These are phyloP conservation scores for Coleophoma cylindrospora DNA, from an alignment of 2,329 filamentous ascomycete genomes.

Conservation along the genomic window DNA sequence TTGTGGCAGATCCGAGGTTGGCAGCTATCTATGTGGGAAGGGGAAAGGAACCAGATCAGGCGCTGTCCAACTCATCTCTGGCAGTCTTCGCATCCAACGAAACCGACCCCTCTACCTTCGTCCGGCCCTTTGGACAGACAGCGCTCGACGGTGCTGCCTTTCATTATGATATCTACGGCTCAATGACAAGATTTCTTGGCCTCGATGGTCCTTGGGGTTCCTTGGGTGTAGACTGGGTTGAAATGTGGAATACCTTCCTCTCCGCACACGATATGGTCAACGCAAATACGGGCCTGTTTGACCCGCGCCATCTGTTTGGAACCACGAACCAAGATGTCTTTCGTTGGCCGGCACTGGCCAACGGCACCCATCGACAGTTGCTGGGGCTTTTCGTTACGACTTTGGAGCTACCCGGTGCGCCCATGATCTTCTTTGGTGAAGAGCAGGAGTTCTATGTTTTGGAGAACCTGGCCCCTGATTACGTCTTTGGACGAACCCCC, in stretches of 20 bases:
- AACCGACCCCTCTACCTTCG: slow-evolving; percentile 16
- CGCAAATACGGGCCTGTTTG: slow-evolving; percentile 53
- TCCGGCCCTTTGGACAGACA: slow-evolving; percentile 45
- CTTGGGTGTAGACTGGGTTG: slow-evolving; percentile 41
- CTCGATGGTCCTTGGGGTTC: slow-evolving; percentile 39
- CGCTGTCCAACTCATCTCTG: slow-evolving; percentile 19
- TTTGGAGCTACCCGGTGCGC: slow-evolving; percentile 54
- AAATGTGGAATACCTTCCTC: slow-evolving; percentile 48
- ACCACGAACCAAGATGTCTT: slow-evolving; percentile 62
- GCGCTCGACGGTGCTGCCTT: slow-evolving; percentile 57
- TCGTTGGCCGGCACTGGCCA: slow-evolving; percentile 53
- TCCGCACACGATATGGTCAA: slow-evolving; percentile 55
- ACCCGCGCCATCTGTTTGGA: slow-evolving; percentile 60
- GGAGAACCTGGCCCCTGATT: slow-evolving; percentile 59
- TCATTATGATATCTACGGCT: slow-evolving; percentile 58
- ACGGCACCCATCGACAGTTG: slow-evolving; percentile 51
- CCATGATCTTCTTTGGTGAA: slow-evolving; percentile 58
- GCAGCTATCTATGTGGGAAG: slow-evolving; percentile 56
- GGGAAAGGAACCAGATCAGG: slow-evolving; percentile 45
- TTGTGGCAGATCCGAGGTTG: slow-evolving; percentile 55
- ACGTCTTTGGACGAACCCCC: slow-evolving; percentile 58
- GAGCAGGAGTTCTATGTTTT: slow-evolving; percentile 61
- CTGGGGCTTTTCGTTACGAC: slow-evolving; percentile 56
- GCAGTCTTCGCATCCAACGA: slow-evolving; percentile 5
- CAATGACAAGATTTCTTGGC: slow-evolving; percentile 55